Evolutionary conservation across 2,329 filamentous ascomycete genomes (phyloP), one percentile per base, ranked within the genome.

Genomic region (Geosmithia flava): DNA sequence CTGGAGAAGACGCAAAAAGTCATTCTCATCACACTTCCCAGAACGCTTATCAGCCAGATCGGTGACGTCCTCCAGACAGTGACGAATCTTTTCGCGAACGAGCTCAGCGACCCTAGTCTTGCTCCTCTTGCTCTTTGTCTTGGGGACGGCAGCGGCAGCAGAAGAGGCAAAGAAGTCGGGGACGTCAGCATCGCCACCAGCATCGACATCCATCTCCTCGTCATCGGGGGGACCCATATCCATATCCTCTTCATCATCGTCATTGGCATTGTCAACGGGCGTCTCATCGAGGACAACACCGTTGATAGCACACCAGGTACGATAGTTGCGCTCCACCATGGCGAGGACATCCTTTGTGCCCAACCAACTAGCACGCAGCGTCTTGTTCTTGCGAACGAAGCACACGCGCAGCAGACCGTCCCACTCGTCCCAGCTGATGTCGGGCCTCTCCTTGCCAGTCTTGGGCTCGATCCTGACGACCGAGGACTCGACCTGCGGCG

Each of bases 361-460:
- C 47, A 94, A 70, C 68, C 89, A 95, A 52, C 80, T 84, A 5
- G 87, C 84, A 40, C 89, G 75, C 48, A 97, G 70, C 1, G 88
- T 95, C 65, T 90, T 88, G 67, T 97, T 97, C 70, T 95, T 93
- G 55, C 93, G 74, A 52, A 75, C 76, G 55, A 72, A 69, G 55
- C 64, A 67, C 56, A 95, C 95, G 52, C 82, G 74, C 52, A 97
- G 66, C 61, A 97, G 73, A 10, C 91, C 90, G 60, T 97, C 91
- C 83, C 90, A 96, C 65, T 97, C 93, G 47, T 94, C 88, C 67
- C 91, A 97, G 61, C 81, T 87, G 53, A 97, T 90, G 56, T 88
- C 83, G 47, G 91, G 91, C 39, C 88, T 72, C 54, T 82, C 78
- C 45, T 68, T 71, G 11, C 89, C 89, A 39, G 78, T 75, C 69